Conservation (phyloP, 2,329 filamentous ascomycete species). For the Pseudocercospora cruenta region DNA sequence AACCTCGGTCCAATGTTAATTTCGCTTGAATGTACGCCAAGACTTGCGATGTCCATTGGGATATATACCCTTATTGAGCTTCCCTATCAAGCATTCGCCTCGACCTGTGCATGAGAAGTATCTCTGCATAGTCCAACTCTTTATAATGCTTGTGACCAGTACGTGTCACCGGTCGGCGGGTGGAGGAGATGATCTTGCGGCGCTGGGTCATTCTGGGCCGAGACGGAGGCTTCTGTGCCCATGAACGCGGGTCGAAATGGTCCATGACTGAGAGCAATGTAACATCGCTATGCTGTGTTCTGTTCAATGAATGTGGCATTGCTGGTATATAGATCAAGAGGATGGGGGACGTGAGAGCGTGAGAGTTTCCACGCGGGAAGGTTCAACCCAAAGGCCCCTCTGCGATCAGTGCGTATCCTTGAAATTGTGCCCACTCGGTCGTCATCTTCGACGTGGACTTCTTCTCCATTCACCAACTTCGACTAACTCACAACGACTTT, state of each 20-base stretch:
- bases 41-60: background rate
- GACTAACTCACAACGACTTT: background rate
- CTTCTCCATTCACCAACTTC: background rate
- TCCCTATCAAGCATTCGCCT: background rate
- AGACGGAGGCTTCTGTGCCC: background rate
- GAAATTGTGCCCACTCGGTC: too few relatives aligned
- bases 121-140: background rate
- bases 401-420: too few relatives aligned
- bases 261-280: background rate
- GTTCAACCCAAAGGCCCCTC: too few relatives aligned
- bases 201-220: background rate
- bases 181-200: background rate
- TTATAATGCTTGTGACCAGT: background rate
- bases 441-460: background rate
- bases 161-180: background rate
- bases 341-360: too few relatives aligned
- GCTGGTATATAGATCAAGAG: too few relatives aligned
- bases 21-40: background rate
- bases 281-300: background rate
- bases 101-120: background rate
- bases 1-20: background rate
- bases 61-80: background rate
- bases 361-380: too few relatives aligned
- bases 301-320: background rate
- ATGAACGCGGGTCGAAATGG: background rate